Evolutionary conservation across 164 flowering plant species (phyloP), one percentile per base, ranked within the genome.

Genomic region (Magnolia officinalis): DNA sequence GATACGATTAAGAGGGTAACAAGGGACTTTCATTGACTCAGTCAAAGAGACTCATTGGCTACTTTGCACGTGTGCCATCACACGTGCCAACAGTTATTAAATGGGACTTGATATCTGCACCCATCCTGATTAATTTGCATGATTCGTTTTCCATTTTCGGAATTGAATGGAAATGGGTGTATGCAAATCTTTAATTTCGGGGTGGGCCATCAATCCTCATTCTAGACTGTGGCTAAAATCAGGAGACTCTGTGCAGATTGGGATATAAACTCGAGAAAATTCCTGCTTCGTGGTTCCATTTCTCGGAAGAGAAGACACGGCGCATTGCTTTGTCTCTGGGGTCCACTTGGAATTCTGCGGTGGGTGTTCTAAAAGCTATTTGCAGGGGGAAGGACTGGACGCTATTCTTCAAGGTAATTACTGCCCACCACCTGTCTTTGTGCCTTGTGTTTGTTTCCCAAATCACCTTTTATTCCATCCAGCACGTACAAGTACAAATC

Each of bases 201-300:
- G 45, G 45, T 37, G 45, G 45, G 45, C 45, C 6, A 37, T 3
- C 45, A 37, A 37, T 37, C 45, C 45, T 37, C 45, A 37, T 37
- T 37, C 45, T 37, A 37, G 6, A 37, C 45, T 37, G 45, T 37
- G 45, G 45, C 45, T 37, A 37, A 37, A 37, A 37, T 37, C 45
- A 37, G 45, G 45, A 37, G 45, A 55, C 61, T 79, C 8, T 58
- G 3, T 84, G 81, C 90, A 95, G 99, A 80, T 82, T 89, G 63
- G 96, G 95, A 55, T 94, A 88, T 84, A 84, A 74, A 71, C 65
- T 96, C 72, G 94, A 94, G 85, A 92, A 92, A 83, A 78, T 92
- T 55, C 87, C 88, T 51, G 81, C 82, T 45, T 88, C 97, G 21
- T 75, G 74, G 74, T 92, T 96, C 82, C 85, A 88, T 72, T 77